Percentiles rank a stretch among this genome's conserved stretches.
Conservation (phyloP, 2,329 filamentous ascomycete genomes). For the Botrytis fabae region DNA sequence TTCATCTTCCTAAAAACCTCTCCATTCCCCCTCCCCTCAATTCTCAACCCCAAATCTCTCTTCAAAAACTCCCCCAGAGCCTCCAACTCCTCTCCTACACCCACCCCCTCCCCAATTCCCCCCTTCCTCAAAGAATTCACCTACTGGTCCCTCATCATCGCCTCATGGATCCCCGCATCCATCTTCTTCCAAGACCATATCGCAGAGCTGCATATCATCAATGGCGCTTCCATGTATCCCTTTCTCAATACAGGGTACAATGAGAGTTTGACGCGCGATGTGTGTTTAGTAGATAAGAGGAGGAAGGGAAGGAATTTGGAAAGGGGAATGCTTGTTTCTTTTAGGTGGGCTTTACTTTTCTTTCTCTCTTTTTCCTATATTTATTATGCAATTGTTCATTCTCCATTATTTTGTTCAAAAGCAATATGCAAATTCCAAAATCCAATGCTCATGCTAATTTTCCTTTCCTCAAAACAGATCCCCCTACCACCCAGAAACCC, state of each 20-base stretch:
- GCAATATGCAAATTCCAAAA: not conserved
- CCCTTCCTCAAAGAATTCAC: slow-evolving; percentile 41
- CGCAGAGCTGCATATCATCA: slow-evolving; percentile 57
- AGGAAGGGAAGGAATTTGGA: slow-evolving; percentile 58
- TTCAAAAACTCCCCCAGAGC: not conserved
- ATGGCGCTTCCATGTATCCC: slow-evolving; percentile 73
- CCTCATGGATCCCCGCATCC: slow-evolving; percentile 62
- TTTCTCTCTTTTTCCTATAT: too few relatives aligned
- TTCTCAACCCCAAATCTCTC: not conserved
- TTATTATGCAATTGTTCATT: not conserved
- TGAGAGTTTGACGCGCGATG: slow-evolving; percentile 53
- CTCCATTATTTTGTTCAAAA: not conserved
- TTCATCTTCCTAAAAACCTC: not conserved
- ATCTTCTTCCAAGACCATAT: slow-evolving; percentile 63
- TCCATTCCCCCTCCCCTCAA: not conserved
- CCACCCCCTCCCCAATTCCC: not conserved
- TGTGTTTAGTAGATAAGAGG: slow-evolving; percentile 61
- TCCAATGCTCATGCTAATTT: not conserved
- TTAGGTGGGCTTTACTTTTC: slow-evolving; percentile 52
- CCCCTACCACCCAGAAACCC: slow-evolving; percentile 66
- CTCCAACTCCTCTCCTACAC: not conserved
- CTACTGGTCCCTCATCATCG: slow-evolving; percentile 52
- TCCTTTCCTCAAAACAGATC: slow-evolving; percentile 51
- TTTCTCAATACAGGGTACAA: slow-evolving; percentile 69
- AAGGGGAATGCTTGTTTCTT: slow-evolving; percentile 74